Percentiles rank a stretch among this genome's conserved stretches.
These are phyloP conservation scores for Candida anutae DNA, from an alignment of 1,139 yeast species.

Conservation along the genomic window DNA sequence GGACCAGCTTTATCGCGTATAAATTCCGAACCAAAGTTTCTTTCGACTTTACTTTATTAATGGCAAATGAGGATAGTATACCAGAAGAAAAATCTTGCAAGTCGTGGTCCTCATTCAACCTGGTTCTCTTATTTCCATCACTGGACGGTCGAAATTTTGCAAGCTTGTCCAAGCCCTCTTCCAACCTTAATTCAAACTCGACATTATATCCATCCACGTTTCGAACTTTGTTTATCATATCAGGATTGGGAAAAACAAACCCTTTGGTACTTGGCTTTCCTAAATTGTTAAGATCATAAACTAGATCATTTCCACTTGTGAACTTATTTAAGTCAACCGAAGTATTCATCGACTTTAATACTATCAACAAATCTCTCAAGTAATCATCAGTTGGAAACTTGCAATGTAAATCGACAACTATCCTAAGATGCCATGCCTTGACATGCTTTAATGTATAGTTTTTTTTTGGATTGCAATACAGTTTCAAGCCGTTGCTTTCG, in stretches of 20 bases:
- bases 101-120: too few relatives aligned
- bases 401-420: conserved; percentile 21
- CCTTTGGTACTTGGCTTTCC: too few relatives aligned
- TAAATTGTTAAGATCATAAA: conserved; percentile 9
- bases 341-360: conserved; percentile 19
- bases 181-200: too few relatives aligned
- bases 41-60: conserved; percentile 2
- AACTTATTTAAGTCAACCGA: conserved; percentile 12
- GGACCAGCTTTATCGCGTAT: conserved; percentile 10
- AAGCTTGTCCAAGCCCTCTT: too few relatives aligned
- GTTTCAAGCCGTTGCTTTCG: conserved; percentile 7
- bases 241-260: too few relatives aligned
- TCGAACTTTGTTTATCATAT: too few relatives aligned
- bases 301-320: conserved; percentile 2
- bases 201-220: too few relatives aligned
- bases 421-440: conserved; percentile 31
- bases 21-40: conserved; percentile 12
- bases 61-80: too few relatives aligned
- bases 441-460: conserved; percentile 14
- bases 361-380: conserved; percentile 16
- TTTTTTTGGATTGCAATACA: conserved; percentile 5
- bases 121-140: too few relatives aligned
- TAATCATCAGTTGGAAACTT: conserved; percentile 30
- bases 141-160: too few relatives aligned
- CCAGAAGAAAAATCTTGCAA: too few relatives aligned